phyloP scores from a whole-genome alignment of 139 green algal genomes.

The Yamagishiella unicocca region DNA sequence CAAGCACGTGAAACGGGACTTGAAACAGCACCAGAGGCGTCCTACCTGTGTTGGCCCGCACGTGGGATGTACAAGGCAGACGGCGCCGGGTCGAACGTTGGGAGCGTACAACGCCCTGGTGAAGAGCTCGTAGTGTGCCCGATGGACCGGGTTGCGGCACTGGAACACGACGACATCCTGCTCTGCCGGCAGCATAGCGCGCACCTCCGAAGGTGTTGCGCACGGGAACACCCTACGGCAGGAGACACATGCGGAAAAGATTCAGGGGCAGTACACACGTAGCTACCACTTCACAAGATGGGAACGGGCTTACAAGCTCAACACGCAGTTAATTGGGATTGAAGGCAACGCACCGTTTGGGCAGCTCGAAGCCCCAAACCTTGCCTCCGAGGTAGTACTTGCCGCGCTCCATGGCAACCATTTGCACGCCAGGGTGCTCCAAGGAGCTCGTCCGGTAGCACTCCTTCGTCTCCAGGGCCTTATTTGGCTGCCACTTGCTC shows the following conservation, averaged over 20 bases:
- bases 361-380: constrained; percentile 85
- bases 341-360: too few relatives aligned
- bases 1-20: too few relatives aligned
- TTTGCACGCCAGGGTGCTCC: constrained; percentile 89
- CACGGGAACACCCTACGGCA: constrained; percentile 87
- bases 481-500: constrained; percentile 87
- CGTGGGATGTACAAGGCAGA: constrained; percentile 91
- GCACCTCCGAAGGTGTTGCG: constrained; percentile 78
- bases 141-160: constrained; percentile 90
- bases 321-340: too few relatives aligned
- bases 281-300: too few relatives aligned
- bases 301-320: too few relatives aligned
- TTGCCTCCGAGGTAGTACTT: constrained; percentile 84
- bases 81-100: constrained; percentile 77
- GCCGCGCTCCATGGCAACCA: constrained; percentile 90
- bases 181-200: constrained; percentile 72
- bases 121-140: constrained; percentile 93
- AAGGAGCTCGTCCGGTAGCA: constrained; percentile 93
- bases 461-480: constrained; percentile 58
- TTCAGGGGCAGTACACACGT: too few relatives aligned
- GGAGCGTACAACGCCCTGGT: constrained; percentile 83
- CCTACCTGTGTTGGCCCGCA: constrained; percentile 90
- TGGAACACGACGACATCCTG: constrained; percentile 87
- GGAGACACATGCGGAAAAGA: too few relatives aligned
- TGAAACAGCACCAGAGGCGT: too few relatives aligned